phyloP scores from a whole-genome alignment of 2,329 filamentous ascomycete species.

The Tothia fuscella region DNA sequence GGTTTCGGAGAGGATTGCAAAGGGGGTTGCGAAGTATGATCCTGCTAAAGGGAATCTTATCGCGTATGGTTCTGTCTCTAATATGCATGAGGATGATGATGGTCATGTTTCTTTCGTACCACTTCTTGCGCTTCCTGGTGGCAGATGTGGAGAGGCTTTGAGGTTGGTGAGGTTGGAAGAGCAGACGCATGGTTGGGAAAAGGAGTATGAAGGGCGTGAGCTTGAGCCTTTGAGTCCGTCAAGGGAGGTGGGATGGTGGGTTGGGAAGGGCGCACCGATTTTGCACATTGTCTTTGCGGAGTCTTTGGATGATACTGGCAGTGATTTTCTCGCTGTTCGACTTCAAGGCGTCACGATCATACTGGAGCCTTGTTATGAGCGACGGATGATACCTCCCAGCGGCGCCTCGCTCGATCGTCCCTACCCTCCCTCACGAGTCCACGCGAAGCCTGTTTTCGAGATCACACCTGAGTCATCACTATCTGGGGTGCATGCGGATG shows the following conservation, averaged over 20 bases:
- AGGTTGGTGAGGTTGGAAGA: conserved; percentile 36
- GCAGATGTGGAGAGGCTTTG: conserved; percentile 47
- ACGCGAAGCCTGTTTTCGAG: conserved; percentile 29
- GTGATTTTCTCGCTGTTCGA: conserved; percentile 39
- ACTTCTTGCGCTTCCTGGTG: conserved; percentile 27
- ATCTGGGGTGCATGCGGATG: conserved; percentile 41
- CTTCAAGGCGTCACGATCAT: conserved; percentile 33
- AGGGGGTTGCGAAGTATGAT: conserved; percentile 21
- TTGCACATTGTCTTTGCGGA: conserved; percentile 27
- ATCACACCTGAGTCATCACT: not conserved
- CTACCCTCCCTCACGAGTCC: conserved; percentile 38
- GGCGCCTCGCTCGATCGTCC: conserved; percentile 15
- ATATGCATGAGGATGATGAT: too few relatives aligned
- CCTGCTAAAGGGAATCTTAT: conserved; percentile 35
- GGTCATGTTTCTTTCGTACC: too few relatives aligned
- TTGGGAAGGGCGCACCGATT: conserved; percentile 39
- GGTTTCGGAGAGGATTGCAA: not conserved
- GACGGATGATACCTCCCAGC: conserved; percentile 12
- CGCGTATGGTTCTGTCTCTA: conserved; percentile 45
- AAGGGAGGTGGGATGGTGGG: conserved; percentile 44
- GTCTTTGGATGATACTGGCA: not conserved
- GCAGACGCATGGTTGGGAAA: conserved; percentile 12
- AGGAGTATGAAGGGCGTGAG: conserved; percentile 25
- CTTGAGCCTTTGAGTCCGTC: conserved; percentile 24
- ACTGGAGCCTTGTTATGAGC: conserved; percentile 27